These are phyloP conservation scores for Colletotrichum agaves DNA, from an alignment of 2,329 filamentous ascomycete species.

Conservation along the genomic window DNA sequence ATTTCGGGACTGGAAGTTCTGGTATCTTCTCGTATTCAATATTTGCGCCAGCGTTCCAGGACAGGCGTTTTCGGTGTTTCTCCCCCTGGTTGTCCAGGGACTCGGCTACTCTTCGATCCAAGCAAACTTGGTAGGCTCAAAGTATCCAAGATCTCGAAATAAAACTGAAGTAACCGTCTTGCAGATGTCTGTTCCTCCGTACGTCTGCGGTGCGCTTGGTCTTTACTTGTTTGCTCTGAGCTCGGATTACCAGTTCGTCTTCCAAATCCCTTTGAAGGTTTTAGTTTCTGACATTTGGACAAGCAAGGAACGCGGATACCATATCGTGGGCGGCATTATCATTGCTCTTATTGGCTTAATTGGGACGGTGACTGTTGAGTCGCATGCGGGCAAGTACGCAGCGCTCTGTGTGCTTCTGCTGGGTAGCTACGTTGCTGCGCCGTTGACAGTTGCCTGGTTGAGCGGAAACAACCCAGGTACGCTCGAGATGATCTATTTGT, in stretches of 20 bases:
- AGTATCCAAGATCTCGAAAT: not conserved
- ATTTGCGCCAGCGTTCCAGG: slow-evolving; percentile 47
- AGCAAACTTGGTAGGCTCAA: slow-evolving; percentile 42
- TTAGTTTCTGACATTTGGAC: not conserved
- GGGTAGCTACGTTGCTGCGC: slow-evolving; percentile 46
- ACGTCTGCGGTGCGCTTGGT: slow-evolving; percentile 44
- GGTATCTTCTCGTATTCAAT: slow-evolving; percentile 47
- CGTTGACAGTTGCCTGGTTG: slow-evolving; percentile 48
- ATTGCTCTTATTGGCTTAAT: slow-evolving; percentile 44
- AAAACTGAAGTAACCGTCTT: not conserved
- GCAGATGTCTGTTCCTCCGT: slow-evolving; percentile 48
- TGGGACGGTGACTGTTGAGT: slow-evolving; percentile 40
- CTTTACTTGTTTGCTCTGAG: slow-evolving; percentile 45
- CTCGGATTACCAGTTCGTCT: slow-evolving; percentile 42
- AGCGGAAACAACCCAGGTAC: slow-evolving; percentile 45
- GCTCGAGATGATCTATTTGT: not conserved
- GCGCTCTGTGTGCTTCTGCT: slow-evolving; percentile 46
- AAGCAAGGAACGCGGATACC: slow-evolving; percentile 44
- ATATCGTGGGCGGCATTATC: slow-evolving; percentile 44
- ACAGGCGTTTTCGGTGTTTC: slow-evolving; percentile 47
- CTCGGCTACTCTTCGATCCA: slow-evolving; percentile 43
- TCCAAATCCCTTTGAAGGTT: no score
- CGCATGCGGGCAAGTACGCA: slow-evolving; percentile 41
- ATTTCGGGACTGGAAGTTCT: slow-evolving; percentile 49
- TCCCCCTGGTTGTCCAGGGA: slow-evolving; percentile 47